Conservation (phyloP, 371 early-diverging fungal species). For the Mucor plumbeus region DNA sequence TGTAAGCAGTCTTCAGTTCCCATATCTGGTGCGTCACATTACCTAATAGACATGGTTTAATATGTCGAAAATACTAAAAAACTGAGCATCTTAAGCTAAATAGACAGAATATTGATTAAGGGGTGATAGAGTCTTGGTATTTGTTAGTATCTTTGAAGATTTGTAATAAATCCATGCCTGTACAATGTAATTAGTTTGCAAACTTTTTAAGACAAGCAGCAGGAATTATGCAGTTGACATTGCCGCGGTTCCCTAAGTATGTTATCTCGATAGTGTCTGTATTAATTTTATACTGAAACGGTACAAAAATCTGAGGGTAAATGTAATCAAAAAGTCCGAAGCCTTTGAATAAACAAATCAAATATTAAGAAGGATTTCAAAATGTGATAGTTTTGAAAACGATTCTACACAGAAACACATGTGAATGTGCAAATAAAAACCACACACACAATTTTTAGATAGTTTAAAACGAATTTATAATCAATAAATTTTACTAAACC, state of each 20-base stretch:
- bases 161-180: background rate
- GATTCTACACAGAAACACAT: too few relatives aligned
- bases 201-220: background rate
- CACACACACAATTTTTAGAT: too few relatives aligned
- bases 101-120: background rate
- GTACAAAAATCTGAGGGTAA: too few relatives aligned
- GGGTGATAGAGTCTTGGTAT: background rate
- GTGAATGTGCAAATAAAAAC: too few relatives aligned
- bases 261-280: too few relatives aligned
- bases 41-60: background rate
- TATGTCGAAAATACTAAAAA: background rate
- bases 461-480: too few relatives aligned
- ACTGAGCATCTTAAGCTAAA: background rate
- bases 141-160: background rate
- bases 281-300: too few relatives aligned
- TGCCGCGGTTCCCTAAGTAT: background rate
- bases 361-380: too few relatives aligned
- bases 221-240: background rate
- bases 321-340: too few relatives aligned
- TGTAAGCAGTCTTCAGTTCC: slow-evolving; percentile 3
- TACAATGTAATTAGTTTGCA: background rate
- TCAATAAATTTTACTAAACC: too few relatives aligned
- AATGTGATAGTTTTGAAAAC: too few relatives aligned
- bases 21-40: slow-evolving; percentile 3
- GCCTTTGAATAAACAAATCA: too few relatives aligned